Conservation (phyloP, 2,329 filamentous ascomycete genomes). For the Fusarium citri region DNA sequence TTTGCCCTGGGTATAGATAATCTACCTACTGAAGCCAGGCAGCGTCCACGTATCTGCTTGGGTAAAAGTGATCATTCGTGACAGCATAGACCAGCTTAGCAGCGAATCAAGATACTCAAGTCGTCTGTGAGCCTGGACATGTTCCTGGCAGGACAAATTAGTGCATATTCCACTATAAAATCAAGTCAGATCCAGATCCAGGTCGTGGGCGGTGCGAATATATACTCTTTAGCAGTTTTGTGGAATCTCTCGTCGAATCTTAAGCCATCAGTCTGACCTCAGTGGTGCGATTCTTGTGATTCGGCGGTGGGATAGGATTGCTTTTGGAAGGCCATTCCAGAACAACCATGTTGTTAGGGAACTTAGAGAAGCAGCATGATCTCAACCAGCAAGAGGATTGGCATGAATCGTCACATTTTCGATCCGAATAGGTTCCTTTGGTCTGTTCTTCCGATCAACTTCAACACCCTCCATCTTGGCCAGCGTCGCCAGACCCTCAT, state of each 20-base stretch:
- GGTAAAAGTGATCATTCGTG: not conserved
- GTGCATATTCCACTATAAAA: not conserved
- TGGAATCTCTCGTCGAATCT: not conserved
- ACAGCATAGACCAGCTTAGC: not conserved
- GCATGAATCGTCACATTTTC: conserved; percentile 80
- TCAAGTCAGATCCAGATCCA: not conserved
- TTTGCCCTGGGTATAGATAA: not conserved
- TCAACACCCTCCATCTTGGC: conserved; percentile 77
- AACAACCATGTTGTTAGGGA: not conserved
- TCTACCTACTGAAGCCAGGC: not conserved
- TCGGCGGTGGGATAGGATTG: not conserved
- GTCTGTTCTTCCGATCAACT: conserved; percentile 82
- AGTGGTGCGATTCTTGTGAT: not conserved
- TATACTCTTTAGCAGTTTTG: not conserved
- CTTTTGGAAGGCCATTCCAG: not conserved
- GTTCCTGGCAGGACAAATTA: not conserved
- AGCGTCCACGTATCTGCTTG: not conserved
- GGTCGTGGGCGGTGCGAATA: not conserved
- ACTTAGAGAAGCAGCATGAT: not conserved
- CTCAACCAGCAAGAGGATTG: conserved; percentile 77
- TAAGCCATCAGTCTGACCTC: not conserved
- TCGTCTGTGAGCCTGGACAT: no score
- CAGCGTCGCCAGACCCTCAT: conserved; percentile 72
- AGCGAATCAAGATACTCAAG: not conserved
- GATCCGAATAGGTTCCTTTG: conserved; percentile 74